Conservation (phyloP, 306 rosid genomes). For the Dryas octopetala region DNA sequence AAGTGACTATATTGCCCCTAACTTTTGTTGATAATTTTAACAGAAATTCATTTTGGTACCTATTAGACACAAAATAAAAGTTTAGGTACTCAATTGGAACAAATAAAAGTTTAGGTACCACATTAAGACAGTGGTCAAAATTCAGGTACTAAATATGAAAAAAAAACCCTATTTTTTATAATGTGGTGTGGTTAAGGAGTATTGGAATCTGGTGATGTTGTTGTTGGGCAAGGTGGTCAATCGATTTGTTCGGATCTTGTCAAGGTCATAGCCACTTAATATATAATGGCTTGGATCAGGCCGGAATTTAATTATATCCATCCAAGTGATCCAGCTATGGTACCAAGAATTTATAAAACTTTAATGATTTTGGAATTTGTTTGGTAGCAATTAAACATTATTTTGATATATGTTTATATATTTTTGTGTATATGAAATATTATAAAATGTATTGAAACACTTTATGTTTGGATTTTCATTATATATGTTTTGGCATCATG, state of each 20-base stretch:
- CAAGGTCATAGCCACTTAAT: slow-evolving; percentile 5
- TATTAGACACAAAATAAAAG: too few species aligned
- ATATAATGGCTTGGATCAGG: neutral
- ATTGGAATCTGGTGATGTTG: neutral
- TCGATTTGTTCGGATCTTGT: slow-evolving; percentile 29
- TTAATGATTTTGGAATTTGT: neutral
- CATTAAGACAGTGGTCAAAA: too few species aligned
- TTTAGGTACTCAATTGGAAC: too few species aligned
- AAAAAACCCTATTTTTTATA: neutral
- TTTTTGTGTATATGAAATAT: neutral
- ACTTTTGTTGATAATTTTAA: too few species aligned
- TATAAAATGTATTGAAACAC: neutral
- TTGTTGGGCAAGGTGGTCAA: neutral
- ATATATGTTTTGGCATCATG: neutral
- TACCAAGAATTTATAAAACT: neutral
- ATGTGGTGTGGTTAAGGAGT: neutral
- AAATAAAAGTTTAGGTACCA: too few species aligned
- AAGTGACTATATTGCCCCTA: too few species aligned
- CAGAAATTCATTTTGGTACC: too few species aligned
- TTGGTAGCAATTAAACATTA: neutral
- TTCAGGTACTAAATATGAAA: too few species aligned
- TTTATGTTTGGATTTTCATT: neutral
- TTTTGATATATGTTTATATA: too few species aligned
- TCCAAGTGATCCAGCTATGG: neutral
- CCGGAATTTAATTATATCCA: neutral